Evolutionary conservation across 2,329 filamentous ascomycete species (phyloP).

Genomic region (Fusarium oxysporum): DNA sequence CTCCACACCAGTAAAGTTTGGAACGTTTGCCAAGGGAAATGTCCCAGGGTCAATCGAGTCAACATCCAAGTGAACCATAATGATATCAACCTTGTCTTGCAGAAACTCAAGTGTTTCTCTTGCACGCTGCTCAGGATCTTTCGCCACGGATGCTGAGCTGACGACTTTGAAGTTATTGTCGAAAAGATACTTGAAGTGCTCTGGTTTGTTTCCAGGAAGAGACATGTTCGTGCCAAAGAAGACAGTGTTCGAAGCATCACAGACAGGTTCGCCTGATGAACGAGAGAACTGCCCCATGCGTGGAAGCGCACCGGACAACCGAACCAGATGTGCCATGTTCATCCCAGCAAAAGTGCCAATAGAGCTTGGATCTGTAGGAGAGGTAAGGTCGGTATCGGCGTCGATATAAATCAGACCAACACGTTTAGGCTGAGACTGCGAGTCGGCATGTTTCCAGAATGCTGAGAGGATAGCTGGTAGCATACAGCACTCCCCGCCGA

Average conservation of each 20-base stretch:
- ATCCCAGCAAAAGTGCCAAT: constrained; percentile 38
- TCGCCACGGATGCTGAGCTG: constrained; percentile 25
- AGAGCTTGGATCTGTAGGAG: constrained; percentile 28
- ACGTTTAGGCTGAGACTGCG: not conserved
- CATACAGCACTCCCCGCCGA: constrained; percentile 40
- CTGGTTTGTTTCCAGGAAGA: constrained; percentile 32
- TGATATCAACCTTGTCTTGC: constrained; percentile 26
- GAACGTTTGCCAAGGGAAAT: constrained; percentile 38
- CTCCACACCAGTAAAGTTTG: constrained; percentile 35
- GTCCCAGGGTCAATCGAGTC: constrained; percentile 35
- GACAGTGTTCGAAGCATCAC: constrained; percentile 31
- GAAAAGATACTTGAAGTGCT: constrained; percentile 40
- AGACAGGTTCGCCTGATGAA: constrained; percentile 29
- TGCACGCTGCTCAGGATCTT: constrained; percentile 19
- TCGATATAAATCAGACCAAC: constrained; percentile 42
- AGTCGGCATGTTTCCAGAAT: constrained; percentile 18
- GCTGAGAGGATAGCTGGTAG: constrained; percentile 27
- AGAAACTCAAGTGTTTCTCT: constrained; percentile 29
- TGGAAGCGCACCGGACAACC: constrained; percentile 11
- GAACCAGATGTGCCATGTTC: constrained; percentile 37
- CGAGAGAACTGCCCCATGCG: constrained; percentile 35
- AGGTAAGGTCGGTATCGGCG: constrained; percentile 37
- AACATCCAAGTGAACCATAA: constrained; percentile 39
- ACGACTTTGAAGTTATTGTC: constrained; percentile 37
- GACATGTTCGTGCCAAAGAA: constrained; percentile 40